A percentile compares a stretch with the other conserved stretches of the same genome.
Conservation (phyloP, 768 basidiomycete species). For the Russula earlei region DNA sequence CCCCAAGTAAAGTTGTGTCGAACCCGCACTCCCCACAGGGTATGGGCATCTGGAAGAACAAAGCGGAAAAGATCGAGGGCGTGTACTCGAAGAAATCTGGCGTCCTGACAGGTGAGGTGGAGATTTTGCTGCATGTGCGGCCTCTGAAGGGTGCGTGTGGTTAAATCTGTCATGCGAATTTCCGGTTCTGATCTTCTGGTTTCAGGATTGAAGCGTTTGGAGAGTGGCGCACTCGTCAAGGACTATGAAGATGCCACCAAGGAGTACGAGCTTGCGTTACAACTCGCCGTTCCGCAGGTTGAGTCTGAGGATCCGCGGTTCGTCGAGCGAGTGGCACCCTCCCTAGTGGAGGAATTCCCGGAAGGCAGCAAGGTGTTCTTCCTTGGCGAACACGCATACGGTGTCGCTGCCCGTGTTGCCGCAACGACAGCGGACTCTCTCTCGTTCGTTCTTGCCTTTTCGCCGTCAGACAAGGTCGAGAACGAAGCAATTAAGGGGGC, state of each 20-base stretch:
- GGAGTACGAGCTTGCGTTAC: slow-evolving; percentile 78
- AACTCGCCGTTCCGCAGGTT: slow-evolving; percentile 75
- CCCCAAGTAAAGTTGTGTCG: slow-evolving; percentile 45
- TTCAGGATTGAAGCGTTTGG: slow-evolving; percentile 79
- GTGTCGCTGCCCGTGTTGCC: slow-evolving; percentile 87
- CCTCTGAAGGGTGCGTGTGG: slow-evolving; percentile 70
- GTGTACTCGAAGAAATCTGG: slow-evolving; percentile 85
- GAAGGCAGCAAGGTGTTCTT: slow-evolving; percentile 89
- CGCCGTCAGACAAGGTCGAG: slow-evolving; percentile 74
- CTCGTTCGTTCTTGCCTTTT: slow-evolving; percentile 86
- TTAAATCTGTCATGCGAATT: neutral
- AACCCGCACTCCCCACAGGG: slow-evolving; percentile 67
- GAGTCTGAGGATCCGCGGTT: slow-evolving; percentile 83
- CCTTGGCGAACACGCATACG: slow-evolving; percentile 90
- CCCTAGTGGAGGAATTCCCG: slow-evolving; percentile 83
- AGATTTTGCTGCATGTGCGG: slow-evolving; percentile 78
- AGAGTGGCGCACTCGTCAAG: slow-evolving; percentile 86
- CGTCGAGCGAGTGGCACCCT: slow-evolving; percentile 72
- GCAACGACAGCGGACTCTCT: slow-evolving; percentile 58
- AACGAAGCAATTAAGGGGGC: slow-evolving; percentile 67
- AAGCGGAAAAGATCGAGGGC: slow-evolving; percentile 73
- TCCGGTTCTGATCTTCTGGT: neutral
- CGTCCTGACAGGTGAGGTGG: slow-evolving; percentile 73
- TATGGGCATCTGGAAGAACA: slow-evolving; percentile 66
- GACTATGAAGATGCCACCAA: slow-evolving; percentile 82